Evolutionary conservation across 768 basidiomycete species (phyloP).

Genomic region (Panaeolus papilionaceus): DNA sequence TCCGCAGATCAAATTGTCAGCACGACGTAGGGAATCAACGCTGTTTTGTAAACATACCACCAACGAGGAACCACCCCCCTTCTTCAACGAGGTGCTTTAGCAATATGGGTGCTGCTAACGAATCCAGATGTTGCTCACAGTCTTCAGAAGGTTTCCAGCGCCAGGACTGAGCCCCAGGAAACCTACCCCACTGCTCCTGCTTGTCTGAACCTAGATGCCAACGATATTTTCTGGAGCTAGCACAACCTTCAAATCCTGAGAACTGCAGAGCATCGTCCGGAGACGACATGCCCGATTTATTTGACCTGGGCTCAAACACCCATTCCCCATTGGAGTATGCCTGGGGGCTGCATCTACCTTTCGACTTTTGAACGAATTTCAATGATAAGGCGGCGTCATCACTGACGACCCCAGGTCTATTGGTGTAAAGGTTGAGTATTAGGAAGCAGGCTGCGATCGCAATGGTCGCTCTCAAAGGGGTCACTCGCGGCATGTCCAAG

Average conservation of each 20-base stretch:
- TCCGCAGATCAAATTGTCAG: not conserved
- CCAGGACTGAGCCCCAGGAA: constrained; percentile 58
- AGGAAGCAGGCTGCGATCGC: not conserved
- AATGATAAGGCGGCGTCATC: not conserved
- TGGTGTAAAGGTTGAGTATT: not conserved
- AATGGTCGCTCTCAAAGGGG: not conserved
- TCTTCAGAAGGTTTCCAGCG: constrained; percentile 55
- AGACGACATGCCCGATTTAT: constrained; percentile 39
- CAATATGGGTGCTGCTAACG: constrained; percentile 47
- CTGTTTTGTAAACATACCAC: constrained; percentile 44
- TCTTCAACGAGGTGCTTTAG: constrained; percentile 65
- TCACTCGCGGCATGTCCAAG: not conserved
- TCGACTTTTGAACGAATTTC: not conserved
- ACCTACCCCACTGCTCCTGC: constrained; percentile 54
- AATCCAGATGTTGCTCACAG: constrained; percentile 45
- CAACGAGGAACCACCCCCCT: constrained; percentile 75
- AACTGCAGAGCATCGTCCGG: constrained; percentile 53
- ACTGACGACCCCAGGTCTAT: not conserved
- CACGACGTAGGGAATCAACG: not conserved
- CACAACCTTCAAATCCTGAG: constrained; percentile 65
- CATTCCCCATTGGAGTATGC: constrained; percentile 47
- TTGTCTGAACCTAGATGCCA: constrained; percentile 70
- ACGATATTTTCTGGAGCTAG: constrained; percentile 63
- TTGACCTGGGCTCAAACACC: constrained; percentile 44
- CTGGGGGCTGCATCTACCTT: constrained; percentile 34